Evolutionary conservation across 108 stramenopile species (phyloP).

Genomic region (Chaetoceros muelleri): DNA sequence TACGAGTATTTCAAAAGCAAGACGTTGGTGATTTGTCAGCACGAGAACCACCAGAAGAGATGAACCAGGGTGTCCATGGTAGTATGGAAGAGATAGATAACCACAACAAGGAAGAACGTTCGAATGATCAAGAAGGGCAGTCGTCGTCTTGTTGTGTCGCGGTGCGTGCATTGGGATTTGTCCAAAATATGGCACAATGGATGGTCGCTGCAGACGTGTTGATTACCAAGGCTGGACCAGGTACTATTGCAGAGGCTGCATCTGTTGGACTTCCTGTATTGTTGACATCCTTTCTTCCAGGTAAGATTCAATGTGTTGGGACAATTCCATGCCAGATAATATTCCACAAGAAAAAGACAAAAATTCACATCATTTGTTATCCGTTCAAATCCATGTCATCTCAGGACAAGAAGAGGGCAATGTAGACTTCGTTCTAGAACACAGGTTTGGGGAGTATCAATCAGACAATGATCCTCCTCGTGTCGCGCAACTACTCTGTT

Average conservation of each 20-base stretch:
- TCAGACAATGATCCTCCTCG: constrained; percentile 28
- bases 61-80: background rate
- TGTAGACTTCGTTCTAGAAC: constrained; percentile 34
- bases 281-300: constrained; percentile 46
- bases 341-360: background rate
- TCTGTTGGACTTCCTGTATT: constrained; percentile 56
- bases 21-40: background rate
- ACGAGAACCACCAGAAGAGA: background rate
- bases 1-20: background rate
- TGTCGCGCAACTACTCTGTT: constrained; percentile 18
- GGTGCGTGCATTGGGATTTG: constrained; percentile 42
- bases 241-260: constrained; percentile 79
- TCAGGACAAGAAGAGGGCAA: constrained; percentile 47
- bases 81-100: too few species aligned
- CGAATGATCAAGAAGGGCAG: too few species aligned
- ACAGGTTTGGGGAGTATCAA: constrained; percentile 21
- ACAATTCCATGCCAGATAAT: too few species aligned
- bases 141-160: too few species aligned
- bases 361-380: too few species aligned
- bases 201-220: constrained; percentile 73
- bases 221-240: constrained; percentile 74
- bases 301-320: too few species aligned
- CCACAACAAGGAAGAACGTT: too few species aligned
- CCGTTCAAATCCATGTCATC: constrained; percentile 25
- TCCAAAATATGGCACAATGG: constrained; percentile 69